Evolutionary conservation across 192 early-diverging fungal species (phyloP).

Genomic region (Geranomyces michiganensis): DNA sequence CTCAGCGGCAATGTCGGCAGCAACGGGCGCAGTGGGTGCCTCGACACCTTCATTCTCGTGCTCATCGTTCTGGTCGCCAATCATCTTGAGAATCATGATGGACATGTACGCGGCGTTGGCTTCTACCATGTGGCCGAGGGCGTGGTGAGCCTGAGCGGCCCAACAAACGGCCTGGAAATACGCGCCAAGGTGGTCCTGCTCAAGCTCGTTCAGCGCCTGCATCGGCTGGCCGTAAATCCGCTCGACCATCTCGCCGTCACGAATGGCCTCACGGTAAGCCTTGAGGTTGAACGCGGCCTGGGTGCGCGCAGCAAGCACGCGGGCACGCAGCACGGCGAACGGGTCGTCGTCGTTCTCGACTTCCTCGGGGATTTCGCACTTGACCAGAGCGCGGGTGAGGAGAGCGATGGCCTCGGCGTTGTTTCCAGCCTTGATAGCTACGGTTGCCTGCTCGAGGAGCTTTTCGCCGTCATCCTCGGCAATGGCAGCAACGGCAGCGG

Average conservation of each 20-base stretch:
- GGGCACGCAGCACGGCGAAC: constrained; percentile 18
- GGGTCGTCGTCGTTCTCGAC: constrained; percentile 25
- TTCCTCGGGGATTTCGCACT: constrained; percentile 26
- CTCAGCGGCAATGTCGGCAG: constrained; percentile 18
- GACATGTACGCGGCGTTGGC: constrained; percentile 21
- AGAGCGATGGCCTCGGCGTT: constrained; percentile 27
- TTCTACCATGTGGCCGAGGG: constrained; percentile 9
- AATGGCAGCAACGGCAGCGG: background rate
- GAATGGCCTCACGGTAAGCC: constrained; percentile 28
- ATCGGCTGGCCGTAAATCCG: constrained; percentile 33
- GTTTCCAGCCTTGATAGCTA: constrained; percentile 30
- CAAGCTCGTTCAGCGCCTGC: constrained; percentile 24
- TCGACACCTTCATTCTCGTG: background rate
- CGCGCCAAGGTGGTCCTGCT: constrained; percentile 11
- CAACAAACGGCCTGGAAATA: constrained; percentile 27
- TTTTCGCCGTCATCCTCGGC: background rate
- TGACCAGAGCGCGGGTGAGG: constrained; percentile 24
- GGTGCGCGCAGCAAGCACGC: constrained; percentile 24
- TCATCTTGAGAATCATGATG: constrained; percentile 38
- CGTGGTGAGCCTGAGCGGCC: constrained; percentile 20
- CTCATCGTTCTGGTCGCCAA: constrained; percentile 12
- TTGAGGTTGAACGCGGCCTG: constrained; percentile 22
- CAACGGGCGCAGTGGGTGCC: background rate
- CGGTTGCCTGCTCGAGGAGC: constrained; percentile 14
- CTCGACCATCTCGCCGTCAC: constrained; percentile 34